phyloP scores from a whole-genome alignment of 345 rosid species.

The Rubroshorea leprosula region DNA sequence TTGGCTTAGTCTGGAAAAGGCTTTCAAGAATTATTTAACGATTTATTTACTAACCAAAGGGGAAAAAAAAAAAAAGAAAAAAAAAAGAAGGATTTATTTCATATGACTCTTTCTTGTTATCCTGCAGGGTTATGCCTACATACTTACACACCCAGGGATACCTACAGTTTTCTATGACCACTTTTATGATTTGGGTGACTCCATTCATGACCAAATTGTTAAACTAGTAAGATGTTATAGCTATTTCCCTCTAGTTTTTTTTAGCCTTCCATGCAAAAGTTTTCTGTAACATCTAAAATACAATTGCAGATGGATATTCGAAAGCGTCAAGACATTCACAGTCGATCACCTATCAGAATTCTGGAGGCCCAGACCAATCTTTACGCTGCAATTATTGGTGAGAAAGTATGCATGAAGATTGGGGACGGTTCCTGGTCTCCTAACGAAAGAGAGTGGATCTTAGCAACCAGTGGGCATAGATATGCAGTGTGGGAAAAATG shows the following conservation, averaged over 20 bases:
- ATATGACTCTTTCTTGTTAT: no score
- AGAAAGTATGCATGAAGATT: conserved; percentile 74
- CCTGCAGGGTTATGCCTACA: conserved; percentile 72
- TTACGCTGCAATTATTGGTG: conserved; percentile 71
- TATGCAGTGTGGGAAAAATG: conserved; percentile 84
- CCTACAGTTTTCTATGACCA: conserved; percentile 85
- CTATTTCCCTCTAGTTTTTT: not conserved
- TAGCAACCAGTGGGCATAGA: conserved; percentile 65
- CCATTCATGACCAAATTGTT: conserved; percentile 65
- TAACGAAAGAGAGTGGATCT: conserved; percentile 62
- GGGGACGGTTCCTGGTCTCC: conserved; percentile 95
- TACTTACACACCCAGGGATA: conserved; percentile 90
- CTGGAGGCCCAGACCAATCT: conserved; percentile 63
- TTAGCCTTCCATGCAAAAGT: not conserved
- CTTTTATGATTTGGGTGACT: conserved; percentile 67
- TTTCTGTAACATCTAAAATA: not conserved
- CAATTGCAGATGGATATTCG: conserved; percentile 51
- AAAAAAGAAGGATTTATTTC: no score
- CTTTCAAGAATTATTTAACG: no score
- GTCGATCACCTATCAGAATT: conserved; percentile 55
- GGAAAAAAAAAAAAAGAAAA: no score
- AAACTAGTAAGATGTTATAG: conserved; percentile 41
- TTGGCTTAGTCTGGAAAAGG: no score
- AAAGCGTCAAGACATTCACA: conserved; percentile 54
- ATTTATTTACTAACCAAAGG: no score